Conservation (phyloP, 2,329 filamentous ascomycete genomes). For the Pyrenochaeta sp. region DNA sequence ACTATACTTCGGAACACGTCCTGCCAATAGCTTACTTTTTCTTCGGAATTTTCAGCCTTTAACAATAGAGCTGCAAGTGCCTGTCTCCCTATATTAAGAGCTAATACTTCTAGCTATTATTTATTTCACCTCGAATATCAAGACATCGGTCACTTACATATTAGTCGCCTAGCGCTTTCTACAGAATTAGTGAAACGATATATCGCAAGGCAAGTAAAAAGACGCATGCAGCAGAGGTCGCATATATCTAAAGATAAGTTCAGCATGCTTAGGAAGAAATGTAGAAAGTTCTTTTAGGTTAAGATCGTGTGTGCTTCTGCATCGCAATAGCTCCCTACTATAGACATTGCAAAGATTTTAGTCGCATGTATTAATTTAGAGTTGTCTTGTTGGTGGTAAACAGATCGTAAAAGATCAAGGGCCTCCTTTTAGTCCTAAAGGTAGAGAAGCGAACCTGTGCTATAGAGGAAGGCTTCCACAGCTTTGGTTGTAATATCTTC, state of each 20-base stretch:
- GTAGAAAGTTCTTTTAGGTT: constrained; percentile 4
- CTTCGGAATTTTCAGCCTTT: constrained; percentile 1
- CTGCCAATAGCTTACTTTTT: constrained; percentile 7
- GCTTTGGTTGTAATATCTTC: constrained; percentile 7
- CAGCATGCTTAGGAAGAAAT: constrained; percentile 7
- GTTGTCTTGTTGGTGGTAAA: constrained; percentile 8
- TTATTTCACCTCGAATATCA: background rate
- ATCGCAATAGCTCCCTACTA: constrained; percentile 15
- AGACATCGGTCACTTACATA: constrained; percentile 4
- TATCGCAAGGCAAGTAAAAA: constrained; percentile 13
- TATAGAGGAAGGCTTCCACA: constrained; percentile 10
- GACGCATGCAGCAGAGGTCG: constrained; percentile 7
- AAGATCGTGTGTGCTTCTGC: background rate
- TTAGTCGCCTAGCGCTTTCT: constrained; percentile 6
- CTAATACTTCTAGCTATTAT: constrained; percentile 8
- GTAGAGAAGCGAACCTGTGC: constrained; percentile 13
- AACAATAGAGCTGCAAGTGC: constrained; percentile 3
- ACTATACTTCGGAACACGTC: constrained; percentile 8
- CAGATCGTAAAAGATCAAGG: constrained; percentile 4
- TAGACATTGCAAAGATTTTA: constrained; percentile 17
- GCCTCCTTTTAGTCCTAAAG: constrained; percentile 10
- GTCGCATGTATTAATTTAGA: constrained; percentile 1
- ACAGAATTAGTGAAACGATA: constrained; percentile 10
- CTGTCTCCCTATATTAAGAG: constrained; percentile 8
- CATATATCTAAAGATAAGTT: constrained; percentile 1